Base-by-base conservation (phyloP, 78 protist genomes). In the Pigoraptor vietnamica region DNA sequence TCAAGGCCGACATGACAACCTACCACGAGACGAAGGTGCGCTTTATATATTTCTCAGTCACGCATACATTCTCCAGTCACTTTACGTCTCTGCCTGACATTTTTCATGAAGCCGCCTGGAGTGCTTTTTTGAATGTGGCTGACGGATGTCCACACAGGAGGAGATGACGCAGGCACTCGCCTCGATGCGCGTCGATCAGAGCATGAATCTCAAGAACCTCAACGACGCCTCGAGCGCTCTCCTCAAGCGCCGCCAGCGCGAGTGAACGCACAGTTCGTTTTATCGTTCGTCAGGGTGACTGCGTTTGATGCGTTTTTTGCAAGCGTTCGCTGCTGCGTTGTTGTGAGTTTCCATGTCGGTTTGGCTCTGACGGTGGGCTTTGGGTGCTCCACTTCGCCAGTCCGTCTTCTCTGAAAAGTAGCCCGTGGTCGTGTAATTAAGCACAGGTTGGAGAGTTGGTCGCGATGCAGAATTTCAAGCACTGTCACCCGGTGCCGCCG, bases 141-240 rank as follows among this genome's bases (percentile, higher is more conserved):
- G 67, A 48, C 32, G 40, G 2, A 29, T 87, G 48, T 39, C 21
- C 24, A 24, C 1, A 56, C 35, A 90, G 88, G 86, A 81, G 81
- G 92, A 90, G 24, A 67, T 90, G 92, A 21, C 79, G 88, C 86
- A 67, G 40, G 92, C 92, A 2, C 88, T 90, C 32, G 79, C 92
- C 19, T 25, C 25, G 19, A 81, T 90, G 92, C 92, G 92, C 2
- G 92, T 90, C 40, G 86, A 81, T 39, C 25, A 90, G 29, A 23
- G 34, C n/a, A 34, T 36, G 29, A 79, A 19, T 29, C 37, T 90
- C 38, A 67, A 37, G 79, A 39, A 87, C 23, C 39, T 90, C 36
- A 23, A 1, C 14, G 35, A 14, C 39, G 92, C 92, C 6, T 24
- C 88, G 29, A 90, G 88, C 39, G 37, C 38, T 29, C 86, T 90